These are phyloP conservation scores for Xylaria intraflava DNA, from an alignment of 495 filamentous ascomycete genomes.

Conservation along the genomic window DNA sequence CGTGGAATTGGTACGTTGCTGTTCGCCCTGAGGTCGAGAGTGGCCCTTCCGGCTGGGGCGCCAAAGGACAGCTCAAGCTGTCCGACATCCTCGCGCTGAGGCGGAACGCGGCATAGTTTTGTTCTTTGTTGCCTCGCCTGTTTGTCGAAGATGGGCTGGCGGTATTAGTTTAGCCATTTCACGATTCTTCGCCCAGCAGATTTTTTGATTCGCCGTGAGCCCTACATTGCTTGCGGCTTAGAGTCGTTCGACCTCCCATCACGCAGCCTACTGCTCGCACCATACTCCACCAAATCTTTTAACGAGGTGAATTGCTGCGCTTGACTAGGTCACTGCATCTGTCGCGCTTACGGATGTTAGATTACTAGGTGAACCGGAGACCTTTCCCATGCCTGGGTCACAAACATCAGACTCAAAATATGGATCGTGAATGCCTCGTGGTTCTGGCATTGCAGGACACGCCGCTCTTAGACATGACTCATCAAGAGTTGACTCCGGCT, in stretches of 20 bases:
- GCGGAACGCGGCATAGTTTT: constrained; percentile 28
- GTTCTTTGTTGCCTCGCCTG: too few species aligned
- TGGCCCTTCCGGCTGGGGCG: constrained; percentile 73
- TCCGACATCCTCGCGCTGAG: constrained; percentile 58
- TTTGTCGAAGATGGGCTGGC: neutral
- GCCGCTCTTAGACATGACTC: neutral
- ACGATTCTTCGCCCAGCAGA: constrained; percentile 11
- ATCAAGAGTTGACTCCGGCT: neutral
- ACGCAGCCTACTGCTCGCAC: constrained; percentile 18
- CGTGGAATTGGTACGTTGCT: constrained; percentile 74
- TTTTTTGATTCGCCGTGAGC: constrained; percentile 13
- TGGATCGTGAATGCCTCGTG: constrained; percentile 12
- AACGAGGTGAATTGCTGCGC: constrained; percentile 15
- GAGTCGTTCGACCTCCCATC: constrained; percentile 15
- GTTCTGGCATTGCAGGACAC: too few species aligned
- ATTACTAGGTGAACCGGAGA: constrained; percentile 21
- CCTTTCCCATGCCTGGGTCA: constrained; percentile 10
- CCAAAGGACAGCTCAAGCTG: constrained; percentile 63
- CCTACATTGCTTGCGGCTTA: constrained; percentile 18
- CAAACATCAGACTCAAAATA: constrained; percentile 15
- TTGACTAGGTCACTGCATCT: constrained; percentile 13
- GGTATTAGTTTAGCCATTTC: constrained; percentile 9
- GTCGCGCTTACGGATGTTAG: constrained; percentile 15
- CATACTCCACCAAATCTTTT: constrained; percentile 19
- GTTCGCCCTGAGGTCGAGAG: constrained; percentile 66